Percentiles rank a stretch among this genome's conserved stretches.
These are phyloP conservation scores for Plasmodium gonderi DNA, from an alignment of 169 alveolate genomes.

Conservation along the genomic window DNA sequence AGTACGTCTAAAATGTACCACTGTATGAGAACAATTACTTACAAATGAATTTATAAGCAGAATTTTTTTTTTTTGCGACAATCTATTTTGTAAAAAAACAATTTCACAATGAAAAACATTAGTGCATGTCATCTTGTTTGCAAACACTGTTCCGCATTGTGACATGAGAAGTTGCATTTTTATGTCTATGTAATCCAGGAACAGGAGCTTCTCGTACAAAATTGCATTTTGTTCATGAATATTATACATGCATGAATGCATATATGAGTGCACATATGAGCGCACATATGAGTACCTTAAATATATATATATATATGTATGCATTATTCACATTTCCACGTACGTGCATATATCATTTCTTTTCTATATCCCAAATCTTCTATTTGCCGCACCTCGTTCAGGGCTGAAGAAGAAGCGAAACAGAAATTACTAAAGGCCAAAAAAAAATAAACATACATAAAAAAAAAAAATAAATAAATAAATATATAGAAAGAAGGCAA, in stretches of 20 bases:
- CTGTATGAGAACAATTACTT: background rate
- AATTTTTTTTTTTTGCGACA: background rate
- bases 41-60: background rate
- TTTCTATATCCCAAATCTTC: background rate
- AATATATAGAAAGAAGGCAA: background rate
- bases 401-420: slow-evolving; percentile 73
- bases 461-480: background rate
- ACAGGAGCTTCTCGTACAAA: background rate
- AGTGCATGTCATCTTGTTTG: too few relatives aligned
- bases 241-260: too few relatives aligned
- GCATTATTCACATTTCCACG: background rate
- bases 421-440: slow-evolving; percentile 60
- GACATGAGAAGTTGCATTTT: background rate
- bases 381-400: background rate
- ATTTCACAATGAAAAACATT: background rate
- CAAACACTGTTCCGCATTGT: too few relatives aligned
- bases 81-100: background rate
- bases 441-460: slow-evolving; percentile 14
- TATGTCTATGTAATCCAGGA: background rate
- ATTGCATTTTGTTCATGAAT: too few relatives aligned
- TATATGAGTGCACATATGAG: too few relatives aligned
- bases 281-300: too few relatives aligned
- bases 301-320: background rate
- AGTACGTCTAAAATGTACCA: slow-evolving; percentile 16
- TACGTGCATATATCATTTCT: background rate